Evolutionary conservation across 2,329 filamentous ascomycete species (phyloP).

Genomic region (Ophiostoma sp.): DNA sequence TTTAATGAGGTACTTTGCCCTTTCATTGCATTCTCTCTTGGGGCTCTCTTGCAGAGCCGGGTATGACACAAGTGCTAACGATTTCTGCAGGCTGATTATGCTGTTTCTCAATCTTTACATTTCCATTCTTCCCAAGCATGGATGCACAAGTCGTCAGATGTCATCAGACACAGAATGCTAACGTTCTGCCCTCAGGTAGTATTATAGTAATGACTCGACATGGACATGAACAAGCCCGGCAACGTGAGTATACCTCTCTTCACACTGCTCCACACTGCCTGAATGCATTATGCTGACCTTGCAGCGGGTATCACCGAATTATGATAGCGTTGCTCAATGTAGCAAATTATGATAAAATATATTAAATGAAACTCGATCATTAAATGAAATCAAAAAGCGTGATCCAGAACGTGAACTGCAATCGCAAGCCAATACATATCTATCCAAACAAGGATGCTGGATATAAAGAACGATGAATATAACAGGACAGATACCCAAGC

Average conservation of each 20-base stretch:
- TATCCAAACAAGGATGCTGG: too few relatives aligned
- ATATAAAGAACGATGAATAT: too few relatives aligned
- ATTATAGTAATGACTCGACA: background rate
- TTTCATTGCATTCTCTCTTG: background rate
- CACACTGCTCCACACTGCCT: too few relatives aligned
- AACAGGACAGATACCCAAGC: background rate
- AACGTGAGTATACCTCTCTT: background rate
- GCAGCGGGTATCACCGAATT: too few relatives aligned
- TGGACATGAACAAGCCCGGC: background rate
- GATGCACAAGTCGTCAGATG: background rate
- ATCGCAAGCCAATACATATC: too few relatives aligned
- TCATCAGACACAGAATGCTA: background rate
- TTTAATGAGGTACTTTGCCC: constrained; percentile 42
- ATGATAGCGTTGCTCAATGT: too few relatives aligned
- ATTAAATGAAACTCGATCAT: too few relatives aligned
- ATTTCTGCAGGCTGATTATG: constrained; percentile 28
- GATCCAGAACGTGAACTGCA: too few relatives aligned
- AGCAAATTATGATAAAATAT: too few relatives aligned
- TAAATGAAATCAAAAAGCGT: too few relatives aligned
- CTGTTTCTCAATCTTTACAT: constrained; percentile 16
- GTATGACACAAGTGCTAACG: constrained; percentile 23
- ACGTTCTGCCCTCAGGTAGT: background rate
- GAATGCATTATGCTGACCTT: too few relatives aligned
- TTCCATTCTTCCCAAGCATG: background rate
- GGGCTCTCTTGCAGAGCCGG: background rate